Base-by-base conservation (phyloP, 192 early-diverging fungal genomes). In the Backusella australiensis region DNA sequence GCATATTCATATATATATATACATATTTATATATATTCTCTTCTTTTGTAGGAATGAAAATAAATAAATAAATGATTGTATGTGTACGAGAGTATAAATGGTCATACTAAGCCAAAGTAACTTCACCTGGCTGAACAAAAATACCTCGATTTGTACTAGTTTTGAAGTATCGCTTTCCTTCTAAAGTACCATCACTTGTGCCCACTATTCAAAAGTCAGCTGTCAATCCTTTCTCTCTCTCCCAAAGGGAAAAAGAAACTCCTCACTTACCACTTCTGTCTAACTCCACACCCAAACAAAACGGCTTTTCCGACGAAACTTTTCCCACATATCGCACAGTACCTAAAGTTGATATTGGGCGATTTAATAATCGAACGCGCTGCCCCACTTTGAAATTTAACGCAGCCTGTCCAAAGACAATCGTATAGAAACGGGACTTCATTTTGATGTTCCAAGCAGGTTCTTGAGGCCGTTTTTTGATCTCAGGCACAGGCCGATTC, bases 181-280 rank as follows among this genome's bases (percentile, higher is more conserved):
- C 75, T 63, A 76, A 53, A 39, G 75, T 71, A 23, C 75, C 75
- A 76, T 76, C 69, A 71, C 63, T 76, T 71, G 52, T 76, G 14
- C 75, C 75, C 52, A 76, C 75, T 76, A 42, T 9, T 34, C 35
- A 36, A 39, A 71, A n/a, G n/a, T 26, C 6, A 38, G 15, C 56
- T 63, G 56, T 63, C 56, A 63, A 63, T 8, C 56, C 56, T 29
- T 44, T 26, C 9, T 11, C 23, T 4, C 26, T 12, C 26, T 63
- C 26, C 15, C 26, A 26, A 49, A 11, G 21, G 23, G 15, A 44
- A 70, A 35, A 56, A 56, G 17, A 41, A 39, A 53, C 34, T 23
- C 19, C 46, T n/a, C 4, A 17, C 69, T 63, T 76, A 76, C 75
- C 75, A 32, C 49, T 36, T 59, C 75, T 49, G 53, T 76, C 75